phyloP scores from a whole-genome alignment of 805 yeast genomes.

The Saturnispora hagleri region DNA sequence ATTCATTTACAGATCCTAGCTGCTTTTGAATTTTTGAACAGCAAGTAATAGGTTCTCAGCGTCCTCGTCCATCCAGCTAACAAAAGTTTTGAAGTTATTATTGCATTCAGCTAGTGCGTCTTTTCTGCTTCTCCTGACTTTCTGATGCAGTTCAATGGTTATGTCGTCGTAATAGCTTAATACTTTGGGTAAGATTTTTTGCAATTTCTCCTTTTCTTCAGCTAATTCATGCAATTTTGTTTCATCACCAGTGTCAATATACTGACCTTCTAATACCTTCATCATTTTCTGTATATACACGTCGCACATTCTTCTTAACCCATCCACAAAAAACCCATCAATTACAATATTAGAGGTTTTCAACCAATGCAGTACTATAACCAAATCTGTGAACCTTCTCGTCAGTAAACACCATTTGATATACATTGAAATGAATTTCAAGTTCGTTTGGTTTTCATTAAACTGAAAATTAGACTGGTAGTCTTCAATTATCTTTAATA shows the following conservation, averaged over 20 bases:
- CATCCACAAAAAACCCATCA: constrained; percentile 9
- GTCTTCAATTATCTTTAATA: constrained; percentile 1
- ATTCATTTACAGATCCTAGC: neutral
- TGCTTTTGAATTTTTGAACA: constrained; percentile 2
- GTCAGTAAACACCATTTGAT: constrained; percentile 11
- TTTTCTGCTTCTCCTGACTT: constrained; percentile 2
- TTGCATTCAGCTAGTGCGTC: constrained; percentile 9
- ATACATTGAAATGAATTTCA: constrained; percentile 11
- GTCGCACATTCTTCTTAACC: constrained; percentile 1
- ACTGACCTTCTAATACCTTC: constrained; percentile 1
- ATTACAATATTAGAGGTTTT: constrained; percentile 3
- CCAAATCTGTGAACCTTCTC: constrained; percentile 8
- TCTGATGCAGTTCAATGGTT: constrained; percentile 8
- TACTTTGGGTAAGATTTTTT: constrained; percentile 11
- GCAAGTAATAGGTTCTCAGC: constrained; percentile 6
- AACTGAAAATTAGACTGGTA: constrained; percentile 3
- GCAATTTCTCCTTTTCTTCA: constrained; percentile 1
- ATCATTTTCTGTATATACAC: constrained; percentile 1
- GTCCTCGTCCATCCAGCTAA: constrained; percentile 17
- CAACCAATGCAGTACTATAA: constrained; percentile 11
- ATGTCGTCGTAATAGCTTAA: constrained; percentile 13
- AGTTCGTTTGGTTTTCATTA: constrained; percentile 7
- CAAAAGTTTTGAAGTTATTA: constrained; percentile 6
- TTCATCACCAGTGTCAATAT: neutral
- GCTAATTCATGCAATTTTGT: constrained; percentile 6